Evolutionary conservation across 2,329 filamentous ascomycete genomes (phyloP).

Genomic region (Ascomycota sp.): DNA sequence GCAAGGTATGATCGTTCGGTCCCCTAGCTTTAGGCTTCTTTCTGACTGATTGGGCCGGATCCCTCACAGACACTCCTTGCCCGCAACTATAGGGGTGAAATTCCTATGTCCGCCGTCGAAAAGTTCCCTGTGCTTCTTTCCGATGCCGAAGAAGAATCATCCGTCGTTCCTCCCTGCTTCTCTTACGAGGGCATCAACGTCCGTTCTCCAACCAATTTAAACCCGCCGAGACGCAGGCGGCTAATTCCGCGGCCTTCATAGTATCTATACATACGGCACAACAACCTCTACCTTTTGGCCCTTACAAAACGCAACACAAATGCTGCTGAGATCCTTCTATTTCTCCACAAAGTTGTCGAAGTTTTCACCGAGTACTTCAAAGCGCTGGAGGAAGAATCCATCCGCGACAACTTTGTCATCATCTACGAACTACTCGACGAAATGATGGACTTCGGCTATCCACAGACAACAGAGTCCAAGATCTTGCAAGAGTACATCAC

Average conservation of each 20-base stretch:
- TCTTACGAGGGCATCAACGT: constrained; percentile 97
- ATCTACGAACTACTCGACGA: constrained; percentile 98
- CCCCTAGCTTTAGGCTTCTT: background rate
- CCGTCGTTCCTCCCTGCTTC: constrained; percentile 91
- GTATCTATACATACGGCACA: constrained; percentile 98
- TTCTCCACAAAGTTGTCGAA: constrained; percentile 94
- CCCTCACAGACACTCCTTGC: constrained; percentile 69
- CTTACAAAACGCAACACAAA: constrained; percentile 98
- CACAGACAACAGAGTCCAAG: constrained; percentile 94
- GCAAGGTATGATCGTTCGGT: constrained; percentile 47
- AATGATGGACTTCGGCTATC: constrained; percentile 99
- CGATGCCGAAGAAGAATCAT: constrained; percentile 98
- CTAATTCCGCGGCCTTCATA: constrained; percentile 14
- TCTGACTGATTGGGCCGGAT: constrained; percentile 4
- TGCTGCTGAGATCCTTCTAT: constrained; percentile 92
- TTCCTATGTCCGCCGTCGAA: constrained; percentile 97
- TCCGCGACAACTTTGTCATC: constrained; percentile 96
- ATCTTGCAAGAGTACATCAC: constrained; percentile 99
- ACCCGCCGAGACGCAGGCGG: too few species aligned
- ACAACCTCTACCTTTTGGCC: constrained; percentile 95
- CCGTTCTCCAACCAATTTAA: constrained; percentile 15
- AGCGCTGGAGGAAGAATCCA: constrained; percentile 93
- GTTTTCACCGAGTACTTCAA: constrained; percentile 99
- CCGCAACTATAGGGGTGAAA: constrained; percentile 94
- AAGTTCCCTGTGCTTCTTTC: constrained; percentile 91